Conservation (phyloP, 495 filamentous ascomycete genomes). For the Glonium stellatum region DNA sequence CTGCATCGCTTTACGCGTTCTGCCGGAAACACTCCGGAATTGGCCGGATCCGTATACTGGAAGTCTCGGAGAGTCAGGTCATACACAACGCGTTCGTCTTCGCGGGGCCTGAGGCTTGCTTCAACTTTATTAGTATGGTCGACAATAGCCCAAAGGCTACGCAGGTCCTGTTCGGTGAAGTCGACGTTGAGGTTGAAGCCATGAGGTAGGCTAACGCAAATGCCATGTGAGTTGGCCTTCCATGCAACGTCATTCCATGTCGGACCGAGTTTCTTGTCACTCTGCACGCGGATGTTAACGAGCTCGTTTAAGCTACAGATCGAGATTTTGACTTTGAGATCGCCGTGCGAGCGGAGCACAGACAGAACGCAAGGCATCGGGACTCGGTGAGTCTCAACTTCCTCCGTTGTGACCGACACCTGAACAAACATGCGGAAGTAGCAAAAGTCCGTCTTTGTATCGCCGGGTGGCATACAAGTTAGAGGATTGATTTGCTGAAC, state of each 20-base stretch:
- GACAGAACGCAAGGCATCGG: slow-evolving; percentile 66
- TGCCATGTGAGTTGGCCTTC: slow-evolving; percentile 53
- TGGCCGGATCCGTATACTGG: slow-evolving; percentile 65
- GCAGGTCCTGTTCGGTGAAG: slow-evolving; percentile 66
- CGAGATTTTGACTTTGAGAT: slow-evolving; percentile 58
- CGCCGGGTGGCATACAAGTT: slow-evolving; percentile 66
- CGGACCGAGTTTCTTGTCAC: slow-evolving; percentile 57
- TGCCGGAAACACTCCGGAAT: slow-evolving; percentile 60
- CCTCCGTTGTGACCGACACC: slow-evolving; percentile 61
- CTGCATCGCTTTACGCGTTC: slow-evolving; percentile 64
- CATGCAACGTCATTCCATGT: slow-evolving; percentile 76
- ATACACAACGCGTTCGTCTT: slow-evolving; percentile 59
- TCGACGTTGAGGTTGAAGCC: slow-evolving; percentile 61
- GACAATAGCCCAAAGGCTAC: slow-evolving; percentile 68
- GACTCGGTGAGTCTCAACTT: slow-evolving; percentile 54
- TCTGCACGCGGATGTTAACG: slow-evolving; percentile 66
- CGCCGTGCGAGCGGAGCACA: slow-evolving; percentile 58
- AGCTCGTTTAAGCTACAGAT: slow-evolving; percentile 70
- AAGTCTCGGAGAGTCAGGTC: slow-evolving; percentile 59
- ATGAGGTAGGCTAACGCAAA: slow-evolving; percentile 60
- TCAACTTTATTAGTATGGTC: slow-evolving; percentile 72
- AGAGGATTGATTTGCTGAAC: slow-evolving; percentile 43
- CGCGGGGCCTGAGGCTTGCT: slow-evolving; percentile 54
- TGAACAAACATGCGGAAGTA: slow-evolving; percentile 68
- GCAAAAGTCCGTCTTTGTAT: slow-evolving; percentile 61